phyloP scores from a whole-genome alignment of 345 rosid genomes.

The Zanthoxylum bungeanum region DNA sequence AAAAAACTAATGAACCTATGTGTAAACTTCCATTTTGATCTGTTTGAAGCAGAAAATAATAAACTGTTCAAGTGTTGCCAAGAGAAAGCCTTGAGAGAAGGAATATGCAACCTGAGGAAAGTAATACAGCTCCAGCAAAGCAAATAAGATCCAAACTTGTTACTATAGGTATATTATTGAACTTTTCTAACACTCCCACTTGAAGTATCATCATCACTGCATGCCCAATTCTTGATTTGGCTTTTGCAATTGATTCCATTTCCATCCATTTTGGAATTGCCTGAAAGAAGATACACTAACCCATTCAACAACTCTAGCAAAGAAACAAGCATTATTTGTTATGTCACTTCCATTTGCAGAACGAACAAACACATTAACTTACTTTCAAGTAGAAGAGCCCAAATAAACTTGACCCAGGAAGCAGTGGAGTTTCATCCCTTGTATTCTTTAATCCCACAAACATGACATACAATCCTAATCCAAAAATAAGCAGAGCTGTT shows the following conservation, averaged over 20 bases:
- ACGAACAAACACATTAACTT: background rate
- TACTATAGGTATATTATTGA: slow-evolving; percentile 44
- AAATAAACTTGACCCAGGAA: slow-evolving; percentile 44
- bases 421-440: slow-evolving; percentile 15
- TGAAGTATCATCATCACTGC: slow-evolving; percentile 71
- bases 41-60: too few species aligned
- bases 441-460: slow-evolving; percentile 49
- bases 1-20: background rate
- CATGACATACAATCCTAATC: slow-evolving; percentile 55
- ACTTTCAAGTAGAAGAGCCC: slow-evolving; percentile 53
- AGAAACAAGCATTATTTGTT: background rate
- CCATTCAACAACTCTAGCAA: background rate
- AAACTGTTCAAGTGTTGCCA: too few species aligned
- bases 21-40: background rate
- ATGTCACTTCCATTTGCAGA: too few species aligned
- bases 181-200: slow-evolving; percentile 66
- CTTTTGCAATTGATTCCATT: slow-evolving; percentile 50
- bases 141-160: slow-evolving; percentile 63
- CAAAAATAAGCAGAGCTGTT: slow-evolving; percentile 58
- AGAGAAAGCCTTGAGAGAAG: slow-evolving; percentile 53
- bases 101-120: slow-evolving; percentile 57
- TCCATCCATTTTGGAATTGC: slow-evolving; percentile 47
- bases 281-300: slow-evolving; percentile 25
- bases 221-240: slow-evolving; percentile 66
- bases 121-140: slow-evolving; percentile 56